Evolutionary conservation across 495 filamentous ascomycete genomes (phyloP), one percentile per base, ranked within the genome.

Genomic region (Aspergillus diversus): DNA sequence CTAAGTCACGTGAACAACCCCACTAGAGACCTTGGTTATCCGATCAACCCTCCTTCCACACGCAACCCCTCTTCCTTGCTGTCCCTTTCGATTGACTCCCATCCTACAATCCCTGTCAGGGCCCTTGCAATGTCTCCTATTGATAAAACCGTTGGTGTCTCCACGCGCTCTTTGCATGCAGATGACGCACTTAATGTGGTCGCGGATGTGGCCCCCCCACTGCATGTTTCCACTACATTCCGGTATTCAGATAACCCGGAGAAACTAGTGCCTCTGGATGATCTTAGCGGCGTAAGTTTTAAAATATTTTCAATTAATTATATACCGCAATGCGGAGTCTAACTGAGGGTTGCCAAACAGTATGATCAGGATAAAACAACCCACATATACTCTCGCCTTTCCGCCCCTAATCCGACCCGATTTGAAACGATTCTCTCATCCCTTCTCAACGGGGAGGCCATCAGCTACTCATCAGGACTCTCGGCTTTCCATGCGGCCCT

Each of bases 151-250:
- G 55, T 66, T 57, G 73, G 74, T 61, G 66, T 71, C 33, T 79
- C 90, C 31, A 95, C 93, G 31, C 85, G 85, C 52, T 86, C 89
- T n/a, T 80, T 98, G 62, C 94, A 98, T 77, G 92, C 89, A 55
- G 93, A 97, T 66, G 92, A 97, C 77, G 78, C 76, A 64, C 80
- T 94, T 58, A 90, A 90, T 77, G 74, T 79, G 50, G 84, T 85
- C 66, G 79, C 84, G 47, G 91, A 93, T 70, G 90, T 97, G 47
- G 90, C 93, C 37, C 92, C 93, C 56, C 83, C 92, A 1, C 81
- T 97, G 66, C 93, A 97, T 73, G 83, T 94, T 66, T 89, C 92
- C 49, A 96, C 93, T 13, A 97, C 91, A 15, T 97, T 90, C 76
- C 87, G 92, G 60, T 98, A 97, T 71, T 77, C 85, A 33, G 68